A percentile compares a stretch with the other conserved stretches of the same genome.
Conservation (phyloP, 257 asterid genomes). For the Solanum pimpinellifolium region DNA sequence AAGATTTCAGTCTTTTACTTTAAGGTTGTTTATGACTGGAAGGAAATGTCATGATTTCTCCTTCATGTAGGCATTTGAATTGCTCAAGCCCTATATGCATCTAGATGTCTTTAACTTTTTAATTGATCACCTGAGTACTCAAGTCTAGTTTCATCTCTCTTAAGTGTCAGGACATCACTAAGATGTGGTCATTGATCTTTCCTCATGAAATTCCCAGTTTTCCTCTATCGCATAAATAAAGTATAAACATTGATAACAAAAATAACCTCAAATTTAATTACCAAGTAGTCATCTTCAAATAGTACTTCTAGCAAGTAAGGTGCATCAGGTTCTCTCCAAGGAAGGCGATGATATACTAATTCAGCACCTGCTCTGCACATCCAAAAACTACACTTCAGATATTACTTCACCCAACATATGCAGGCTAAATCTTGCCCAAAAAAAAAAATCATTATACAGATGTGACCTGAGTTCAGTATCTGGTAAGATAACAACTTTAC, state of each 20-base stretch:
- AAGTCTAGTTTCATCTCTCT: neutral
- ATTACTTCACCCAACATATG: neutral
- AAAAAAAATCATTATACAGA: neutral
- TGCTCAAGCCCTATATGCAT: neutral
- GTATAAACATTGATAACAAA: neutral
- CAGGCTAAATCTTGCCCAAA: neutral
- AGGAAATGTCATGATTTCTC: neutral
- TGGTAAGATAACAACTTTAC: conserved; percentile 45
- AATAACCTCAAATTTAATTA: conserved; percentile 8
- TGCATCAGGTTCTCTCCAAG: conserved; percentile 94
- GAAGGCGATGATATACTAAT: conserved; percentile 71
- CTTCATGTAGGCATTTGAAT: neutral
- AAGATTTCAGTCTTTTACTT: neutral
- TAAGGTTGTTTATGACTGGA: neutral
- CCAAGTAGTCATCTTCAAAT: conserved; percentile 72
- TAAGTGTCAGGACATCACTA: neutral
- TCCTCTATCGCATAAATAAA: neutral
- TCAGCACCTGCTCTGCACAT: conserved; percentile 47
- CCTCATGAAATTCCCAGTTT: neutral
- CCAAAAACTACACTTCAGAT: neutral
- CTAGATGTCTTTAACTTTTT: neutral
- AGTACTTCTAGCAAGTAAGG: conserved; percentile 59
- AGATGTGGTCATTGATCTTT: neutral
- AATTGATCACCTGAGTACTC: neutral
- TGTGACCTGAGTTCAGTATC: conserved; percentile 53